Percentiles rank a stretch among this genome's conserved stretches.
These are phyloP conservation scores for Trichocladium uniseriatum DNA, from an alignment of 495 filamentous ascomycete species.

Conservation along the genomic window DNA sequence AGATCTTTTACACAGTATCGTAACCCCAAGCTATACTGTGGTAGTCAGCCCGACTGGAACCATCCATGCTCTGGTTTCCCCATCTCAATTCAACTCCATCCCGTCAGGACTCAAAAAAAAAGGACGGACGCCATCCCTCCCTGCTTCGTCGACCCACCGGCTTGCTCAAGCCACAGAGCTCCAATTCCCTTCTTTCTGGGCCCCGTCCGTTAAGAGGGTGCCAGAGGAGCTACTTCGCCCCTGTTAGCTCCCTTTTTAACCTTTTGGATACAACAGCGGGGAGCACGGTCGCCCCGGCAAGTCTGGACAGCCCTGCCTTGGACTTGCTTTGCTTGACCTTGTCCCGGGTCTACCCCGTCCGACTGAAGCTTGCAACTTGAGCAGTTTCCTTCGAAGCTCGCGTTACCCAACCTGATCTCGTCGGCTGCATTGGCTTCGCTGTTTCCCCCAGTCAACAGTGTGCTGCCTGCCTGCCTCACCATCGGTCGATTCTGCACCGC, in stretches of 20 bases:
- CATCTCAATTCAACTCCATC: slow-evolving; percentile 14
- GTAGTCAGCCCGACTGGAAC: not conserved
- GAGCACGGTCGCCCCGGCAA: slow-evolving; percentile 5
- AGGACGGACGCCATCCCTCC: slow-evolving; percentile 2
- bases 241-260: slow-evolving; percentile 8
- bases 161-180: slow-evolving; percentile 4
- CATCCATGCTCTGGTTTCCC: not conserved
- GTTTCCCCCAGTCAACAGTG: not conserved
- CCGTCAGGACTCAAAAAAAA: slow-evolving; percentile 6
- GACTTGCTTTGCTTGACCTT: not conserved
- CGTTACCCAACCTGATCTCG: not conserved
- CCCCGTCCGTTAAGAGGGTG: slow-evolving; percentile 10
- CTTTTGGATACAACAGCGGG: slow-evolving; percentile 1
- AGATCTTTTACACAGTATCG: not conserved
- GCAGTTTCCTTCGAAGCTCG: too few species aligned
- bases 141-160: slow-evolving; percentile 4
- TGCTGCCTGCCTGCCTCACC: not conserved
- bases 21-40: not conserved
- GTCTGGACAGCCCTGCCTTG: slow-evolving; percentile 11
- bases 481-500: slow-evolving; percentile 18
- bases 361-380: not conserved
- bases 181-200: slow-evolving; percentile 10
- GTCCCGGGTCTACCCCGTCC: not conserved
- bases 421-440: not conserved
- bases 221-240: slow-evolving; percentile 17